Evolutionary conservation across 2,329 filamentous ascomycete species (phyloP).

Genomic region (Microdochium paspali): DNA sequence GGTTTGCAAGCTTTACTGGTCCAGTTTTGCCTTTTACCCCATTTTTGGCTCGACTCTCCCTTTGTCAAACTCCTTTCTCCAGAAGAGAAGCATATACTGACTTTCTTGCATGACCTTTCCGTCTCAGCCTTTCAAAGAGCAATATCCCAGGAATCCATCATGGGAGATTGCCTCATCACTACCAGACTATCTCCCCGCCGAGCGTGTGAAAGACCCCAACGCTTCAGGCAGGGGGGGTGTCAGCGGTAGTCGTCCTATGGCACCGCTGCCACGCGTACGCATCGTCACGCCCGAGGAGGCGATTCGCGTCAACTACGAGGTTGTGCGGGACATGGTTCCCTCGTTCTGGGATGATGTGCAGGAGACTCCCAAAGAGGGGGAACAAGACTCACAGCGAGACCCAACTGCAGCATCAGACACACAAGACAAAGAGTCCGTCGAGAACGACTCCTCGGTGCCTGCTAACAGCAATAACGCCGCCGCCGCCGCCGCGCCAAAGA

Average conservation of each 20-base stretch:
- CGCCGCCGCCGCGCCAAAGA: conserved; percentile 5
- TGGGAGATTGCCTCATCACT: conserved; percentile 67
- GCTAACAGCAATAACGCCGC: conserved; percentile 10
- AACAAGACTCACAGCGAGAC: too few species aligned
- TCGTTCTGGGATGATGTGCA: conserved; percentile 43
- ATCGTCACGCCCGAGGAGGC: conserved; percentile 57
- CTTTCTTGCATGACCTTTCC: conserved; percentile 1
- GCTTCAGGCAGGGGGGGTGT: conserved; percentile 10
- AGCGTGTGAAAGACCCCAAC: conserved; percentile 29
- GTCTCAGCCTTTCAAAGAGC: conserved; percentile 65
- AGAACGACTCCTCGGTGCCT: background rate
- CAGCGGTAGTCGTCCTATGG: conserved; percentile 11
- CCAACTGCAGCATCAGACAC: too few species aligned
- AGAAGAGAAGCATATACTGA: background rate
- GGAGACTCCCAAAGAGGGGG: background rate
- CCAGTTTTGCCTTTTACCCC: conserved; percentile 1
- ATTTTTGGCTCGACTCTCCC: background rate
- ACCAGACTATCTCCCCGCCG: conserved; percentile 51
- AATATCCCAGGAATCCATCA: conserved; percentile 68
- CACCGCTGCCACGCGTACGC: conserved; percentile 38
- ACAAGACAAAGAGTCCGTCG: too few species aligned
- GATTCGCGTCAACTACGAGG: conserved; percentile 62
- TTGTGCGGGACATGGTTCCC: conserved; percentile 55
- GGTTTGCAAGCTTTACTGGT: too few species aligned
- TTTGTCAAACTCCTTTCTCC: background rate